Evolutionary conservation across 176 grass and related monocot genomes (phyloP).

Genomic region (Coix lacrymajobi): DNA sequence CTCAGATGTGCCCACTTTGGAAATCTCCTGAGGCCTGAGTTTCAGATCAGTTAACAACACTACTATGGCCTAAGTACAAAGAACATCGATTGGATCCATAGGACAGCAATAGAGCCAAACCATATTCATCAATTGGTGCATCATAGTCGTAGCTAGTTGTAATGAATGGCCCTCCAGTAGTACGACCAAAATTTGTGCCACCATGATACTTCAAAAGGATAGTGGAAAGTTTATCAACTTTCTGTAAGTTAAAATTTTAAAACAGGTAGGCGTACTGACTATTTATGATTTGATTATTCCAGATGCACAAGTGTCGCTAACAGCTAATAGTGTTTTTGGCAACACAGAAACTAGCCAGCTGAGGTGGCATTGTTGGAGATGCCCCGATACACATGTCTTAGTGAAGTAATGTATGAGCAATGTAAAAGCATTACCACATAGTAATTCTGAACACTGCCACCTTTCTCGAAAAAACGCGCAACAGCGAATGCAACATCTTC

Average conservation of each 20-base stretch:
- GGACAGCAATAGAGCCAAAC: constrained; percentile 34
- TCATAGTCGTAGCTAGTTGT: constrained; percentile 99
- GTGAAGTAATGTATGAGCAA: background rate
- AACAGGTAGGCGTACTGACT: background rate
- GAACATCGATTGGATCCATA: background rate
- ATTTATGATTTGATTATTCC: constrained; percentile 1
- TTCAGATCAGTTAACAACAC: constrained; percentile 10
- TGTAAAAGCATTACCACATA: constrained; percentile 65
- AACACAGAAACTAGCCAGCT: background rate
- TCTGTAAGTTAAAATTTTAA: constrained; percentile 8
- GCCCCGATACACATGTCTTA: background rate
- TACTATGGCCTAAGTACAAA: background rate
- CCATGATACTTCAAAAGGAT: constrained; percentile 79
- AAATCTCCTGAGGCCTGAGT: constrained; percentile 66
- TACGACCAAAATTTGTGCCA: constrained; percentile 94
- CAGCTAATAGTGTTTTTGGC: background rate
- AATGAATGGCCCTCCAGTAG: constrained; percentile 94
- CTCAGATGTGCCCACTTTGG: constrained; percentile 97
- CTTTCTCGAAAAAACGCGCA: constrained; percentile 93
- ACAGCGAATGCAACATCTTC: constrained; percentile 96
- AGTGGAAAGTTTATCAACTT: constrained; percentile 20
- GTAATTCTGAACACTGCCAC: constrained; percentile 89
- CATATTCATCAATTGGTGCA: constrained; percentile 99
- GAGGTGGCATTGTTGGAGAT: background rate
- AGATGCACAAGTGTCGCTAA: background rate